Percentiles rank a stretch among this genome's conserved stretches.
Conservation (phyloP, 2,329 filamentous ascomycete genomes). For the Ceratocystis diversiconidia region DNA sequence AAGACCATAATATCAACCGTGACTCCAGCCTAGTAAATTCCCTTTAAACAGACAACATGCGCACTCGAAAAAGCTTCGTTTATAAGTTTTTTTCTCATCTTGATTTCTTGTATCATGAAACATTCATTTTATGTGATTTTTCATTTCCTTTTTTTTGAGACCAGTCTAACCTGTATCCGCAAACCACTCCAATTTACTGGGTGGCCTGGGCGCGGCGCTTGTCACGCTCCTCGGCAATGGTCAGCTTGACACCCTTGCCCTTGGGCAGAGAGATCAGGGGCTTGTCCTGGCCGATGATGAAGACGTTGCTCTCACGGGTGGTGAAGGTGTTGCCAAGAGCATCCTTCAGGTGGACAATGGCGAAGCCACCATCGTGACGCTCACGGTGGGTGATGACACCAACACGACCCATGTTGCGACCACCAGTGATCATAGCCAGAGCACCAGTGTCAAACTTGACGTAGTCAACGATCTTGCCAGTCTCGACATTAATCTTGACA, state of each 20-base stretch:
- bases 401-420: constrained; percentile 99
- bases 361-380: constrained; percentile 99
- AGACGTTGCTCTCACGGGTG: constrained; percentile 98
- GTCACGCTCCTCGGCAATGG: constrained; percentile 98
- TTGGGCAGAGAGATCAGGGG: constrained; percentile 99
- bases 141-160: constrained; percentile 14
- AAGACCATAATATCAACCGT: no score
- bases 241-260: constrained; percentile 99
- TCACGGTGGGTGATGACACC: constrained; percentile 99
- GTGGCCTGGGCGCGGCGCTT: constrained; percentile 62
- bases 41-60: background rate
- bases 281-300: constrained; percentile 97
- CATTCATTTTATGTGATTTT: constrained; percentile 9
- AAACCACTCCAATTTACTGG: constrained; percentile 31
- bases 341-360: constrained; percentile 99
- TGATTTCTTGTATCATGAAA: constrained; percentile 1
- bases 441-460: constrained; percentile 98
- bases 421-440: constrained; percentile 97
- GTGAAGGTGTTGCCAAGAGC: constrained; percentile 99
- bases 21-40: no score
- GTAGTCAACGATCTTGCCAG: constrained; percentile 96
- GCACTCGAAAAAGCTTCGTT: constrained; percentile 8
- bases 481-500: constrained; percentile 94
- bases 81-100: constrained; percentile 14
- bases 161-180: background rate